Conservation (phyloP, 768 basidiomycete species). For the Tulasnella sp. region DNA sequence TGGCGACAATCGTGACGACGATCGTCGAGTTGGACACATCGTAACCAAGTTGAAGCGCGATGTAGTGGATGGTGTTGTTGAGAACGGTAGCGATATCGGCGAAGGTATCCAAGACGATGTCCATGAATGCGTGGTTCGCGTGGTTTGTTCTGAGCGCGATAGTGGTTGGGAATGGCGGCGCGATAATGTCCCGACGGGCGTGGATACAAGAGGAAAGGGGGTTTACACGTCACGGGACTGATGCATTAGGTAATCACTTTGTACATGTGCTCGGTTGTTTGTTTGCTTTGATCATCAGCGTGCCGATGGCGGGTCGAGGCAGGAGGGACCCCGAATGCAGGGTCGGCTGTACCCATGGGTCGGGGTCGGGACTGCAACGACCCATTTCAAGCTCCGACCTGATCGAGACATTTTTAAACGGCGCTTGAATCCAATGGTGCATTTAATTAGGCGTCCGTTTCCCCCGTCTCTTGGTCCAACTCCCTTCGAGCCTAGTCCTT, state of each 20-base stretch:
- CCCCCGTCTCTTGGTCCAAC: too few relatives aligned
- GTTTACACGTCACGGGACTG: too few relatives aligned
- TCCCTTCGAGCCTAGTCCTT: background rate
- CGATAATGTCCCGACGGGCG: too few relatives aligned
- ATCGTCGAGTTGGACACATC: constrained; percentile 28
- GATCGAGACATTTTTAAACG: background rate
- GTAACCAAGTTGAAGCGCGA: background rate
- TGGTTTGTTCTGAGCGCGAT: too few relatives aligned
- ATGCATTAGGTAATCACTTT: too few relatives aligned
- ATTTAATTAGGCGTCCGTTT: background rate
- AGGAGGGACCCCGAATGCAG: too few relatives aligned
- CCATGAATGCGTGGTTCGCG: background rate
- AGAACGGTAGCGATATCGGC: background rate
- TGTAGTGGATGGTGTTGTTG: background rate
- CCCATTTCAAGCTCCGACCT: background rate
- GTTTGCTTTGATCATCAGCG: too few relatives aligned
- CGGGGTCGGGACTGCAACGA: background rate
- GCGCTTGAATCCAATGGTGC: background rate
- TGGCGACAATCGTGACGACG: constrained; percentile 40
- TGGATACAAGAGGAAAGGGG: too few relatives aligned
- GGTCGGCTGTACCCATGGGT: background rate
- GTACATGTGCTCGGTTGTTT: too few relatives aligned
- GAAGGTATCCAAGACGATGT: background rate
- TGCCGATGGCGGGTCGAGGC: too few relatives aligned
- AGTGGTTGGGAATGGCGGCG: too few relatives aligned